Percentiles rank a stretch among this genome's conserved stretches.
These are phyloP conservation scores for Cladosporium sp. DNA, from an alignment of 2,329 filamentous ascomycete genomes.

Conservation along the genomic window DNA sequence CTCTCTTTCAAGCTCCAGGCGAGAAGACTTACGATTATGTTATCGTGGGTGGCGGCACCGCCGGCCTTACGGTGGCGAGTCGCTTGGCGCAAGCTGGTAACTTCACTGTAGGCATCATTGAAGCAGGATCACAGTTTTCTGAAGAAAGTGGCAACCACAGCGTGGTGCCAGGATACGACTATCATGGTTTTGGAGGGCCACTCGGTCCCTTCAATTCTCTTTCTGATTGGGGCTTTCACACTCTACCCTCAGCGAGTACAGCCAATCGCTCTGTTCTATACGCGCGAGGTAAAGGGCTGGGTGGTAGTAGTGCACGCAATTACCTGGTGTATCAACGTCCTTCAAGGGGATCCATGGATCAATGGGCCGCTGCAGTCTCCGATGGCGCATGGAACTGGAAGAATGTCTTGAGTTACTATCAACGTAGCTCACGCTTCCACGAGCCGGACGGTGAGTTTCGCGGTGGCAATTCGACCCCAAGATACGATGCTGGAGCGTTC, in stretches of 20 bases:
- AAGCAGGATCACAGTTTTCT: conserved; percentile 27
- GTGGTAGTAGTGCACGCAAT: conserved; percentile 26
- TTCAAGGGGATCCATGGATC: conserved; percentile 28
- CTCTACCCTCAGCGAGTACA: conserved; percentile 19
- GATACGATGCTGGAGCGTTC: no score
- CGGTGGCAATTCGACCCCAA: conserved; percentile 23
- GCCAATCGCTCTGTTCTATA: conserved; percentile 17
- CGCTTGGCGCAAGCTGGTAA: conserved; percentile 26
- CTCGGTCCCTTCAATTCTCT: conserved; percentile 15
- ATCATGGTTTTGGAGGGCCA: neutral
- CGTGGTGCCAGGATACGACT: neutral
- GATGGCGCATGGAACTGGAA: conserved; percentile 30
- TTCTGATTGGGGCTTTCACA: conserved; percentile 26
- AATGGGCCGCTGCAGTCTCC: conserved; percentile 34
- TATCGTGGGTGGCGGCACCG: conserved; percentile 29
- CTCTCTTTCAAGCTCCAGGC: no score
- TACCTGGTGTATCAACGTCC: conserved; percentile 27
- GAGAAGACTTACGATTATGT: conserved; percentile 28
- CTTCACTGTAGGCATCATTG: conserved; percentile 28
- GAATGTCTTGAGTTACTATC: conserved; percentile 23
- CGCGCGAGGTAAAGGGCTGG: conserved; percentile 26
- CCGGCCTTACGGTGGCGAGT: conserved; percentile 27
- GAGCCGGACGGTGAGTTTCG: conserved; percentile 18
- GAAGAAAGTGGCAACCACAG: neutral
- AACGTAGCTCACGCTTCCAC: conserved; percentile 18